phyloP scores from a whole-genome alignment of 2,329 filamentous ascomycete species.

The Penicillium sp. region DNA sequence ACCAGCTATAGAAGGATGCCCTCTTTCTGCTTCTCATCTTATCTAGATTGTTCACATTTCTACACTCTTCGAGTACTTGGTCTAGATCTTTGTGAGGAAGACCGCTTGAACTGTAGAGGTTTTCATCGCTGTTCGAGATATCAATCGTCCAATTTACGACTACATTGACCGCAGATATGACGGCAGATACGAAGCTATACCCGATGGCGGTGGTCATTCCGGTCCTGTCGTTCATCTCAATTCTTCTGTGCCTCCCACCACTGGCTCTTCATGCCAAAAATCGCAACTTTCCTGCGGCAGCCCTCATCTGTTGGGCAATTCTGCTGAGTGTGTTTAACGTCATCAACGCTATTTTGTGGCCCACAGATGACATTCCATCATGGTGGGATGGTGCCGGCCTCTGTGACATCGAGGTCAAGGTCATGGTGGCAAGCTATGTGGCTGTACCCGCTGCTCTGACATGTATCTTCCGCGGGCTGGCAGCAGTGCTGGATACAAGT shows the following conservation, averaged over 20 bases:
- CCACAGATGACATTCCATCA: constrained; percentile 52
- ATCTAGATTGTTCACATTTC: not conserved
- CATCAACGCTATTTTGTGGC: constrained; percentile 66
- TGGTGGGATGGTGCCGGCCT: constrained; percentile 62
- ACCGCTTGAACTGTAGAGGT: not conserved
- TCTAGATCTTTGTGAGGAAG: not conserved
- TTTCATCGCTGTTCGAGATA: not conserved
- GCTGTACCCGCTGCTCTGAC: constrained; percentile 55
- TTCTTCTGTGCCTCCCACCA: constrained; percentile 57
- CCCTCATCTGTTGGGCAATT: constrained; percentile 57
- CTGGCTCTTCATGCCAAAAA: constrained; percentile 62
- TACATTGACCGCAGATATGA: not conserved
- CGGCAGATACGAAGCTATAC: constrained; percentile 14
- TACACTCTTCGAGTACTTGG: not conserved
- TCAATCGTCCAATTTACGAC: not conserved
- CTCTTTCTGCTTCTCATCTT: not conserved
- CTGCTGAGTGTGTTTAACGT: constrained; percentile 59
- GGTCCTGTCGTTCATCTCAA: constrained; percentile 50
- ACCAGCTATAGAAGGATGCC: not conserved
- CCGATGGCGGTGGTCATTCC: constrained; percentile 47
- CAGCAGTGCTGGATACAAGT: constrained; percentile 61
- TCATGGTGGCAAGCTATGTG: constrained; percentile 55
- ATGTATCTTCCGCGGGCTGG: constrained; percentile 62
- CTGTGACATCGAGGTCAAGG: constrained; percentile 65
- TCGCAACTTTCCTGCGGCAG: constrained; percentile 60